Conservation (phyloP, 306 rosid genomes). For the Sechiopsis laciniata region DNA sequence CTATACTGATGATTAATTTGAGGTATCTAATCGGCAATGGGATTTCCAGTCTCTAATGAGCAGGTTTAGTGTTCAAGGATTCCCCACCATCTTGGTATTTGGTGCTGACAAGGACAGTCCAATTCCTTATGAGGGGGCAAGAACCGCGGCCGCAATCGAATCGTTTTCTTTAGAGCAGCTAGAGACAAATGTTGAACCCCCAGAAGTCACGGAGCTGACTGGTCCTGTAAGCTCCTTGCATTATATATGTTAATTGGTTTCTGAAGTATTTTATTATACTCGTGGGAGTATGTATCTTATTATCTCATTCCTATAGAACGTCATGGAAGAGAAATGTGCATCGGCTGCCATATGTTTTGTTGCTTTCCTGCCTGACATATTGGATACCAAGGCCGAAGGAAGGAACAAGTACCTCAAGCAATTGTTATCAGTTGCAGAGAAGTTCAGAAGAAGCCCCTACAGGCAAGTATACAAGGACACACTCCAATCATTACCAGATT, state of each 20-base stretch:
- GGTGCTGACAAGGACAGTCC: constrained; percentile 96
- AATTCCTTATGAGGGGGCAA: constrained; percentile 79
- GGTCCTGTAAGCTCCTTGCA: constrained; percentile 54
- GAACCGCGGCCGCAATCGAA: constrained; percentile 78
- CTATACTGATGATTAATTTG: background rate
- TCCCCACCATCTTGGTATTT: constrained; percentile 89
- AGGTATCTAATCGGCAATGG: constrained; percentile 2
- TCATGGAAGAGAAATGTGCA: constrained; percentile 88
- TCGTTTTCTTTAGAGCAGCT: constrained; percentile 82
- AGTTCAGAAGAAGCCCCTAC: constrained; percentile 87
- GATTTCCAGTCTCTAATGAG: constrained; percentile 77
- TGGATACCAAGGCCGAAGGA: constrained; percentile 97
- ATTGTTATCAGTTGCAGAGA: constrained; percentile 78
- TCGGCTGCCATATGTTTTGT: constrained; percentile 92
- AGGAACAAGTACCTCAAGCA: constrained; percentile 76
- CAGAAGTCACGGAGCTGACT: constrained; percentile 86
- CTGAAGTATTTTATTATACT: background rate
- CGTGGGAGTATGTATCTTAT: constrained; percentile 15
- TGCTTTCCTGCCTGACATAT: constrained; percentile 90
- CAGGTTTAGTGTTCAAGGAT: constrained; percentile 94
- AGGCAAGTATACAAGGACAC: constrained; percentile 38
- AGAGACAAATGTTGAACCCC: constrained; percentile 79
- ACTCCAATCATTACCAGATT: background rate
- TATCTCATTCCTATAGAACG: constrained; percentile 44
- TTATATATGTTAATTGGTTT: constrained; percentile 10